These are phyloP conservation scores for Mycena rosella DNA, from an alignment of 768 basidiomycete genomes.

Conservation along the genomic window DNA sequence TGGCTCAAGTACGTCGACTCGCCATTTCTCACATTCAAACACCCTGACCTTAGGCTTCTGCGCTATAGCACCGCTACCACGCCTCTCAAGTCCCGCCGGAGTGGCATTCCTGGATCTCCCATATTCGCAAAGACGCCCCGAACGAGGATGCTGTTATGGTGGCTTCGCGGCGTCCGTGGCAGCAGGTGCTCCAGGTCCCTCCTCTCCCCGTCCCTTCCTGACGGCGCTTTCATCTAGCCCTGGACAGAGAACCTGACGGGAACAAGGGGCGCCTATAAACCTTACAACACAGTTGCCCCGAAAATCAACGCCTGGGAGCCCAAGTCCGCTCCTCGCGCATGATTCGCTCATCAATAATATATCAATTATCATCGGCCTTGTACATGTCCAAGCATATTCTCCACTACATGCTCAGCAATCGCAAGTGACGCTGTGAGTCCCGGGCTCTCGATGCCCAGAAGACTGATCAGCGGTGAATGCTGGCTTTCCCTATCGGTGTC, in stretches of 20 bases:
- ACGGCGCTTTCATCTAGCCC: conserved; percentile 59
- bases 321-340: conserved; percentile 66
- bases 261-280: conserved; percentile 89
- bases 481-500: conserved; percentile 45
- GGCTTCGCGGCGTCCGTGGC: conserved; percentile 81
- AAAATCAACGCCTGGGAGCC: conserved; percentile 91
- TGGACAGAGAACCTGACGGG: conserved; percentile 93
- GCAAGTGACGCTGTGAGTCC: conserved; percentile 91
- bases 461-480: conserved; percentile 75
- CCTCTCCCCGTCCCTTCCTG: conserved; percentile 4
- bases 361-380: conserved; percentile 27
- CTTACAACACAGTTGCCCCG: conserved; percentile 89
- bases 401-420: conserved; percentile 86
- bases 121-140: conserved; percentile 90
- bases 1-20: conserved; percentile 72
- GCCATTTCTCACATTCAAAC: not conserved
- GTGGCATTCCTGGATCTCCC: conserved; percentile 96
- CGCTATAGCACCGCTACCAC: conserved; percentile 80
- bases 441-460: conserved; percentile 93
- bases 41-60: conserved; percentile 8
- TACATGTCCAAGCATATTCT: conserved; percentile 60
- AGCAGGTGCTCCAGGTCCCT: conserved; percentile 68
- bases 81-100: conserved; percentile 95
- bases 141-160: conserved; percentile 80
- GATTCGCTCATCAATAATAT: conserved; percentile 20